These are phyloP conservation scores for Aspergillus texensis DNA, from an alignment of 2,329 filamentous ascomycete species.

Conservation along the genomic window DNA sequence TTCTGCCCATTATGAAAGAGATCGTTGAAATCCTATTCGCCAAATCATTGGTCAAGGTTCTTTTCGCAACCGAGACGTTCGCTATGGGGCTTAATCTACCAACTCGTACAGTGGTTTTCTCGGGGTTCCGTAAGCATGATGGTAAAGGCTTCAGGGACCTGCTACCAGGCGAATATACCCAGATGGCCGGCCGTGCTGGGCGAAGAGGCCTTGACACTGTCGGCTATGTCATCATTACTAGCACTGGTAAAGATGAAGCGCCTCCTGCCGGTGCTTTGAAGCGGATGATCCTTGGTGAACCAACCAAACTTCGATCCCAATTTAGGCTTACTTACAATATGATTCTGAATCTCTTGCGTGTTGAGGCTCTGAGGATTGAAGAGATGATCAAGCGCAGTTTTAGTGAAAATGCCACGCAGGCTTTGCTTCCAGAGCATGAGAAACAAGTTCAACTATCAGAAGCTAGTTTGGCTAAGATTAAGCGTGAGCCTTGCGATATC, in stretches of 20 bases:
- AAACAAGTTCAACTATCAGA: constrained; percentile 91
- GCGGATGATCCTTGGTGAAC: constrained; percentile 94
- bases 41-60: constrained; percentile 89
- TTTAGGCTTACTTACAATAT: constrained; percentile 99
- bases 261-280: constrained; percentile 80
- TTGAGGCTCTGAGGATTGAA: constrained; percentile 96
- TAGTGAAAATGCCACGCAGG: constrained; percentile 96
- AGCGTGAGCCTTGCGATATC: constrained; percentile 77
- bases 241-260: constrained; percentile 78
- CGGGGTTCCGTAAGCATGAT: constrained; percentile 94
- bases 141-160: constrained; percentile 89
- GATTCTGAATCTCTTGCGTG: constrained; percentile 92
- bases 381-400: constrained; percentile 99
- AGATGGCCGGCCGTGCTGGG: constrained; percentile 95
- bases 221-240: constrained; percentile 91
- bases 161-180: constrained; percentile 93
- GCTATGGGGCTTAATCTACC: constrained; percentile 97
- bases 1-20: constrained; percentile 96
- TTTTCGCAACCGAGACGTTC: constrained; percentile 98
- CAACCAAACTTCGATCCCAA: constrained; percentile 91
- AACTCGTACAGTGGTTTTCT: constrained; percentile 95
- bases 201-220: constrained; percentile 90
- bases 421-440: constrained; percentile 90
- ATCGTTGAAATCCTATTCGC: constrained; percentile 96
- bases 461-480: constrained; percentile 86